Percentiles rank a stretch among this genome's conserved stretches.
Conservation (phyloP, 805 yeast species). For the Metahyphopichia silvanorum region DNA sequence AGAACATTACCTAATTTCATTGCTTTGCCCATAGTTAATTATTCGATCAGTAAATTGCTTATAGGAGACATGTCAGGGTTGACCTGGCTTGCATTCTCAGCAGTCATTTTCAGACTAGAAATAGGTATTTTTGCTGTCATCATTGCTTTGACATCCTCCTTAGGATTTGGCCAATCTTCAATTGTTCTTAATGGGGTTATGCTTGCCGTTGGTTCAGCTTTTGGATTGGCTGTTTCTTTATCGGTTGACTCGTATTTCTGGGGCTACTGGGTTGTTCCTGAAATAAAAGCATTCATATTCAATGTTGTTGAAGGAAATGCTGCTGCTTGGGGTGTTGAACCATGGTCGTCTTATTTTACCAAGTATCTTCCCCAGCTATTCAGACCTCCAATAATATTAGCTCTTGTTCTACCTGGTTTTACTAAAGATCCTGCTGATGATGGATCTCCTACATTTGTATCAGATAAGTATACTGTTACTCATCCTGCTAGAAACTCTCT, state of each 20-base stretch:
- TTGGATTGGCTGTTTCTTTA: constrained; percentile 49
- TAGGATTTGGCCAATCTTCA: constrained; percentile 45
- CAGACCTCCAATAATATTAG: constrained; percentile 44
- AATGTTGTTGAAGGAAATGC: constrained; percentile 78
- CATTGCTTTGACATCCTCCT: constrained; percentile 44
- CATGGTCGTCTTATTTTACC: constrained; percentile 64
- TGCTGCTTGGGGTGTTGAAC: constrained; percentile 81
- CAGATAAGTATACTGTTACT: constrained; percentile 13
- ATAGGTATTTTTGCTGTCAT: constrained; percentile 51
- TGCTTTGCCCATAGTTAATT: constrained; percentile 68
- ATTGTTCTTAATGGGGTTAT: constrained; percentile 33
- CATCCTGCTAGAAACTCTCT: constrained; percentile 33
- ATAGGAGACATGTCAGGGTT: constrained; percentile 48
- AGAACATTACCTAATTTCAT: constrained; percentile 87
- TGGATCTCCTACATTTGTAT: constrained; percentile 19
- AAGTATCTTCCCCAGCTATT: constrained; percentile 39
- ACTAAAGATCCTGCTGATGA: constrained; percentile 43
- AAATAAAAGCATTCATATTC: constrained; percentile 65
- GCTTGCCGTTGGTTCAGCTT: constrained; percentile 45
- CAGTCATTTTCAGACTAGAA: constrained; percentile 73
- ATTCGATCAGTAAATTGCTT: constrained; percentile 51
- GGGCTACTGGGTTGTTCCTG: constrained; percentile 64
- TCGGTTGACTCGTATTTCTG: constrained; percentile 76
- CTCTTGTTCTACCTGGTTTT: constrained; percentile 31
- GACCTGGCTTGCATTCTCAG: constrained; percentile 54